Evolutionary conservation across 768 basidiomycete genomes (phyloP), one percentile per base, ranked within the genome.

Genomic region (Hysterangium stoloniferum): DNA sequence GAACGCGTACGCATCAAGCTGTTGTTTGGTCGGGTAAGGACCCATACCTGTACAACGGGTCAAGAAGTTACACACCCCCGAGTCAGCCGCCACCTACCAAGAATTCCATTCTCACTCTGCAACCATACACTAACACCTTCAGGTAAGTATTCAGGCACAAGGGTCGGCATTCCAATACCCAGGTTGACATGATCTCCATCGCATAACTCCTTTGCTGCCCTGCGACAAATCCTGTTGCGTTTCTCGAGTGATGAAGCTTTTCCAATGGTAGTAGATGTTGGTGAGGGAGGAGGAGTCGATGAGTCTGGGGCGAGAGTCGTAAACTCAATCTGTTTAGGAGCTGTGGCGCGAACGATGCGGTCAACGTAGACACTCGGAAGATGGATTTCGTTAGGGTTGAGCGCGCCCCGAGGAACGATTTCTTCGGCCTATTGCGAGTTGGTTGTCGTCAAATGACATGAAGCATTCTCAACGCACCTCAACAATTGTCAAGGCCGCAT

Each of bases 101-200:
- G 70, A 53, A 93, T 82, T 29, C 90, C 90, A 55, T 93, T 93
- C 71, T 93, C 90, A 62, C 87, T 90, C 65, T 93, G 90, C 62
- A 89, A 59, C 86, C 86, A 91, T n/a, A 93, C 89, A 45, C 74
- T 76, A 8, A 90, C 80, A 47, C 78, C 82, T 52, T 79, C 73
- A 41, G 78, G 77, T 36, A 91, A 64, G 64, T 84, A 80, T 59
- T 87, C 86, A 0, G 90, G 86, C 19, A 91, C 85, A 9, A 93
- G 76, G 4, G 89, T 93, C 27, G 89, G 90, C 80, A 93, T 93
- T 22, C 90, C 90, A 57, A 93, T 90, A 25, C 90, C 90, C 51
- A 93, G 69, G 56, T 93, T 93, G 54, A 92, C 89, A 55, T 90
- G 84, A 71, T 75, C 90, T 0, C 90, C 91, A 60, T 93, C 82